Evolutionary conservation across 2,329 filamentous ascomycete genomes (phyloP).

Genomic region (Trichoderma aggressivum): DNA sequence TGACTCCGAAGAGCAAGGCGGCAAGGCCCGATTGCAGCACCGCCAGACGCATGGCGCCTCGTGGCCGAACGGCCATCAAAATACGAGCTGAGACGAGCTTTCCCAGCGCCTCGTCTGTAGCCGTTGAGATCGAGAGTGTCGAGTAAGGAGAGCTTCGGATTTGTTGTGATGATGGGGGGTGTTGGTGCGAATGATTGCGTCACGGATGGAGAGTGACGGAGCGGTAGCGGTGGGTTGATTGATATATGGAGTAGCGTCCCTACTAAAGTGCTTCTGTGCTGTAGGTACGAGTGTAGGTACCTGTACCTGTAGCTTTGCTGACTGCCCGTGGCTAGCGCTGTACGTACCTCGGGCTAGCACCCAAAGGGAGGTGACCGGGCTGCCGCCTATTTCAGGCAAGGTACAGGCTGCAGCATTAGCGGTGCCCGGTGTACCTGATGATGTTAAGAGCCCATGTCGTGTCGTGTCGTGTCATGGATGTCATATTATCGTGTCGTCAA

Average conservation of each 20-base stretch:
- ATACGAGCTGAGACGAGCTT: neutral
- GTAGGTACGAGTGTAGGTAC: neutral
- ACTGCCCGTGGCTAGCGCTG: neutral
- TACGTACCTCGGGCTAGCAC: neutral
- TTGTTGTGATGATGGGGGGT: neutral
- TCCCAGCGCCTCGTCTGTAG: neutral
- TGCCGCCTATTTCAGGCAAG: slow-evolving; percentile 8
- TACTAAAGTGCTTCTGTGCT: neutral
- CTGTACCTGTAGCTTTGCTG: neutral
- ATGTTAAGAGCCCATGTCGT: neutral
- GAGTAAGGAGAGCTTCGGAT: neutral
- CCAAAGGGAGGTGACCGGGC: neutral
- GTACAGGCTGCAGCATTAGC: neutral
- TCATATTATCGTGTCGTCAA: neutral
- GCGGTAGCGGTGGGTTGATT: neutral
- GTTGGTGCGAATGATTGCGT: slow-evolving; percentile 13
- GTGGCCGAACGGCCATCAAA: slow-evolving; percentile 4
- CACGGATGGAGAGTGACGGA: slow-evolving; percentile 11
- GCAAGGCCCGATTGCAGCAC: slow-evolving; percentile 32
- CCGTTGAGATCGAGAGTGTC: neutral
- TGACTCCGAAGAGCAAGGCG: slow-evolving; percentile 29
- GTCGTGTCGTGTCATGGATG: neutral
- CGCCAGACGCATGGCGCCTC: slow-evolving; percentile 16
- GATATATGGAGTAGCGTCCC: neutral
- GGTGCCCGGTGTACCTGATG: neutral